Evolutionary conservation across 257 asterid genomes (phyloP), one percentile per base, ranked within the genome.

Genomic region (Oldenlandia corymbosa): DNA sequence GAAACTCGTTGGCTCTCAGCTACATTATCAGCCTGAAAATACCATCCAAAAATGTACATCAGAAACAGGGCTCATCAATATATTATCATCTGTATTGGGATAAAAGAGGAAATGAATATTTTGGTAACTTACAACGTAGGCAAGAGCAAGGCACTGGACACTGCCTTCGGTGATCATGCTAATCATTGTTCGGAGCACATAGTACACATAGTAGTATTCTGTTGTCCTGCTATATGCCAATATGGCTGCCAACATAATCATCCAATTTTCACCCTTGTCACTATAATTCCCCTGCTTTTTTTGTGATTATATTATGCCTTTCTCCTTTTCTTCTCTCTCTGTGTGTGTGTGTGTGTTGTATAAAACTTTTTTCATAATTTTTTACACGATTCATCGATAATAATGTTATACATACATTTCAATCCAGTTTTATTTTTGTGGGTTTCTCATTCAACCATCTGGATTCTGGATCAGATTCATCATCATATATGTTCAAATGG

Each of bases 101-200:
- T 39, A 6, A 39, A 39, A 4, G 43, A 39, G 10, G 43, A 10
- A 39, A 39, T 1, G 12, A 7, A 1, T 1, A 14, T 5, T 16
- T 31, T 30, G 30, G 34, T 18, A 21, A 18, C 36, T 62, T 74
- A 91, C 98, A 90, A 86, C 96, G 54, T 86, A 91, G 9, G 98
- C 95, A 53, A 91, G 88, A 71, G 98, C 89, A 63, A 91, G 86
- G 70, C 79, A 84, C 60, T 83, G 91, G 27, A 85, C 88, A 20
- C 95, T 91, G 65, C 96, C 98, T 65, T 83, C 95, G 49, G 83
- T 76, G 39, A 75, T 76, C 95, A 91, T 91, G 65, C 88, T 65
- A 63, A 80, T 82, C 45, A 91, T 65, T 21, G 95, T 84, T 56
- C 72, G 85, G 62, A 88, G 81, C 60, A 74, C 82, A 30, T 68